phyloP scores from a whole-genome alignment of 257 asterid species.

The Linaria vulgaris region DNA sequence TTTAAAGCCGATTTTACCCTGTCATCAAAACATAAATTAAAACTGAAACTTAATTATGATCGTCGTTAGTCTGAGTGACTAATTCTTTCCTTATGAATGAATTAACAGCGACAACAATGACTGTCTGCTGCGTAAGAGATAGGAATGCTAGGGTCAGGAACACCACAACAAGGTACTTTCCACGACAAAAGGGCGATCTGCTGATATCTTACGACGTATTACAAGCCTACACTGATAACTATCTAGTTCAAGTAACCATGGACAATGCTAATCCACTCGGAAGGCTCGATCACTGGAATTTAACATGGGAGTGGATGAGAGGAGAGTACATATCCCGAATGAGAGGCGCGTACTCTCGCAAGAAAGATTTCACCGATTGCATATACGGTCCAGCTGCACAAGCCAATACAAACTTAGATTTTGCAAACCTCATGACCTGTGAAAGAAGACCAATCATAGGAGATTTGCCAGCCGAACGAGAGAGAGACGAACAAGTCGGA shows the following conservation, averaged over 20 bases:
- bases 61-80: background rate
- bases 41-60: too few relatives aligned
- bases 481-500: conserved; percentile 50
- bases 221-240: conserved; percentile 45
- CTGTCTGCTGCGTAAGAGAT: conserved; percentile 54
- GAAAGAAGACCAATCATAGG: conserved; percentile 49
- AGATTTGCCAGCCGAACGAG: conserved; percentile 52
- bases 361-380: conserved; percentile 45
- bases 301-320: conserved; percentile 80
- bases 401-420: conserved; percentile 48
- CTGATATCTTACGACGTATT: conserved; percentile 46
- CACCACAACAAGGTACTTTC: conserved; percentile 36
- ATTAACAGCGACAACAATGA: conserved; percentile 39
- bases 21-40: too few relatives aligned
- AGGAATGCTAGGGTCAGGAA: conserved; percentile 41
- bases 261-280: conserved; percentile 61
- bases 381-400: conserved; percentile 52
- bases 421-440: conserved; percentile 48
- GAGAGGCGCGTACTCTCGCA: conserved; percentile 58
- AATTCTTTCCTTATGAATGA: background rate
- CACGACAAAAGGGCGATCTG: conserved; percentile 54
- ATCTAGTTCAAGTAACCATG: conserved; percentile 59
- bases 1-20: too few relatives aligned
- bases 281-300: conserved; percentile 69
- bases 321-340: conserved; percentile 53